phyloP scores from a whole-genome alignment of 2,329 filamentous ascomycete genomes.

The Xylariaceae sp. region DNA sequence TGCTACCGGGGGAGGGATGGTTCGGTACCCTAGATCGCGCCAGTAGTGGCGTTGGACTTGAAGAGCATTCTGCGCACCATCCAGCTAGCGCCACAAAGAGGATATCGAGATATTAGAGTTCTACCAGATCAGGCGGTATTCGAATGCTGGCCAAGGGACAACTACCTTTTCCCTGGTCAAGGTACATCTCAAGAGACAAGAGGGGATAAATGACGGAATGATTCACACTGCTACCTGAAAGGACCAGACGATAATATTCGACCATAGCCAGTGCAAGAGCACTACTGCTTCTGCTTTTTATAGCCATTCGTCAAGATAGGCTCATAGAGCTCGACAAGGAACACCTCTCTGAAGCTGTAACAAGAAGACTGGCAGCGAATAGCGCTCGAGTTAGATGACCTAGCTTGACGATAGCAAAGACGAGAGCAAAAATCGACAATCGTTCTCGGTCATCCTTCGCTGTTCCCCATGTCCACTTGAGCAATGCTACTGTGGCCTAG shows the following conservation, averaged over 20 bases:
- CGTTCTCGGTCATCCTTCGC: conserved; percentile 40
- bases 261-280: conserved; percentile 35
- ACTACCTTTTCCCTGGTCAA: conserved; percentile 24
- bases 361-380: conserved; percentile 52
- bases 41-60: conserved; percentile 23
- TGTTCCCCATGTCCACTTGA: conserved; percentile 40
- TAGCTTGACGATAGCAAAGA: conserved; percentile 76
- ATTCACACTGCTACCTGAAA: conserved; percentile 30
- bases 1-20: conserved; percentile 20
- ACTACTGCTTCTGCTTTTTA: conserved; percentile 41
- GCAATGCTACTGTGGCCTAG: conserved; percentile 36
- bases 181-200: conserved; percentile 26
- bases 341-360: conserved; percentile 47
- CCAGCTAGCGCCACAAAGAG: conserved; percentile 25
- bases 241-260: conserved; percentile 31
- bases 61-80: conserved; percentile 25
- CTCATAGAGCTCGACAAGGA: conserved; percentile 41
- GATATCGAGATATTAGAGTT: conserved; percentile 23
- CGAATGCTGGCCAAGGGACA: conserved; percentile 27
- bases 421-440: conserved; percentile 38
- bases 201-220: conserved; percentile 23
- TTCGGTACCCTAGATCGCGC: conserved; percentile 21
- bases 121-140: conserved; percentile 28
- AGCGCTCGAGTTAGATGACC: conserved; percentile 60
- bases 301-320: conserved; percentile 47